Evolutionary conservation across 2,329 filamentous ascomycete species (phyloP), one percentile per base, ranked within the genome.

Genomic region (Paracamarosporium sp.): DNA sequence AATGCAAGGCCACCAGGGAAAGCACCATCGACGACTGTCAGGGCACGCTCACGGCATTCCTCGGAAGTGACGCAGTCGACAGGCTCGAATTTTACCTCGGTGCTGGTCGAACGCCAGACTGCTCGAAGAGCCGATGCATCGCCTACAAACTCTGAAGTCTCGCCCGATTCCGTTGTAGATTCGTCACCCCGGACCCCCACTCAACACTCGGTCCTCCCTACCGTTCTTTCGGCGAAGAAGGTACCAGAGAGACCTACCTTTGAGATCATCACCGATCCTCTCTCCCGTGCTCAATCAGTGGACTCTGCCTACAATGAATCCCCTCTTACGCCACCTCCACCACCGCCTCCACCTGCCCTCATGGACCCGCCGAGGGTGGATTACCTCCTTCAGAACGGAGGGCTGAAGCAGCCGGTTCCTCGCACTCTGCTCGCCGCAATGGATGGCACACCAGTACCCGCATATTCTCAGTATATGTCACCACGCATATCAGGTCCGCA

Each of bases 341-440:
- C 93, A 0, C 93, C 92, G 1, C 88, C 90, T 0, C 85, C 92
- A 8, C 85, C 88, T 64, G 80, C 88, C 50, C 64, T 84, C 38
- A 82, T 85, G 33, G 82, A 89, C 41, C 88, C 92, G 38, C 94
- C 94, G 0, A 86, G 91, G 59, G 93, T 98, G 17, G 94, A 98
- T 73, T 98, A 98, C 73, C 82, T 98, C 17, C 83, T 97, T 53
- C 92, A 95, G 68, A 90, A 97, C 74, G 94, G 94, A 36, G 94
- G 94, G 0, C 79, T 98, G 17, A 77, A 87, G 22, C 85, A 90
- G 43, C 82, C 87, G 0, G 85, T 95, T 0, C 88, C 93, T 0
- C 91, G 89, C 66, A 87, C 87, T 57, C 86, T 97, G 51, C 80
- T 97, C 7, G 83, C 88, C 36, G 88, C 82, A 41, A 80, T 86